Evolutionary conservation across 225 moss, liverwort and hornwort species (phyloP), one percentile per base, ranked within the genome.

Genomic region (Bryoerythrophyllum caledonicum): DNA sequence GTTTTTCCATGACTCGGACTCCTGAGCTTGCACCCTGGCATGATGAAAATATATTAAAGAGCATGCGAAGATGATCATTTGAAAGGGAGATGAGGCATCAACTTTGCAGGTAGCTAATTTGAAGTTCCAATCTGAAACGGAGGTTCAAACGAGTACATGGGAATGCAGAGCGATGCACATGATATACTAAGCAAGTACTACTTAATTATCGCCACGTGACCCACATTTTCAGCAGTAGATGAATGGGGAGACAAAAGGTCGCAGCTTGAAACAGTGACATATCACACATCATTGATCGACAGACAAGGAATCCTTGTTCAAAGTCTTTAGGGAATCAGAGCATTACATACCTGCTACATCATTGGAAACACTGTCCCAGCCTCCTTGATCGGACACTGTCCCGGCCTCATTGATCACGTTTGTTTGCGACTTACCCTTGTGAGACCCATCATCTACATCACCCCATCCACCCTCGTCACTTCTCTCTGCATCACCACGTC

Each of bases 261-360:
- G 37, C 53, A 63, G 63, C 60, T 63, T 35, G 52, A 74, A 63
- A 74, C 19, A 63, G 10, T 32, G 7, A 15, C 61, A 10, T 19
- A 40, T 70, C 19, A 57, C 56, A 55, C 7, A 44, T 20, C 4
- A 26, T 59, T 40, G 20, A 43, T 43, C 9, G 12, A 59, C 20
- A 28, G 43, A 59, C 59, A 44, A 46, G 28, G n/a, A 58, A 71
- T 71, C 13, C 43, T 71, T 58, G 6, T 49, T 27, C 25, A 16
- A 12, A 51, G 53, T 14, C 44, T 52, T 25, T 9, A 43, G 15
- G 27, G 17, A 20, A 55, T 43, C 54, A 4, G 24, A 23, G 51
- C 40, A 63, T 65, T 55, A 27, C 74, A 74, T 63, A 74, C 74
- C 74, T 35, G 65, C 65, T 64, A 51, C n/a, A 30, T 46, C 55